These are phyloP conservation scores for Cercophora newfieldiana DNA, from an alignment of 495 filamentous ascomycete genomes.

Conservation along the genomic window DNA sequence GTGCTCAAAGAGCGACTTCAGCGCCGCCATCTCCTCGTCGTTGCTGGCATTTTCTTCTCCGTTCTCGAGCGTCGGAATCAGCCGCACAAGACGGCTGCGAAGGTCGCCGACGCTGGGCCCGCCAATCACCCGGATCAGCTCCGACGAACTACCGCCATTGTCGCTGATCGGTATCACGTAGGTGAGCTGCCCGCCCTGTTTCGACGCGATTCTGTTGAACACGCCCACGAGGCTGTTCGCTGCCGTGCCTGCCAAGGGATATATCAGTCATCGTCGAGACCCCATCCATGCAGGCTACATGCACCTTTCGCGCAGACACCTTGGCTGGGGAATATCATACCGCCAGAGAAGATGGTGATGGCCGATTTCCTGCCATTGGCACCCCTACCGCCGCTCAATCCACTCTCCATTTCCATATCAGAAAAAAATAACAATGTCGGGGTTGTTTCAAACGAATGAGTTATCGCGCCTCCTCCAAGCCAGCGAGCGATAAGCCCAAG, in stretches of 20 bases:
- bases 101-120: conserved; percentile 87
- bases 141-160: conserved; percentile 89
- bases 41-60: conserved; percentile 47
- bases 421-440: not conserved
- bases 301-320: not conserved
- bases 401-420: not conserved
- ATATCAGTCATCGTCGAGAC: not conserved
- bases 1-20: conserved; percentile 83
- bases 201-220: conserved; percentile 72
- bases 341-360: conserved; percentile 37
- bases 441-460: not conserved
- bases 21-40: conserved; percentile 65
- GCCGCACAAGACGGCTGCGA: conserved; percentile 84
- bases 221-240: conserved; percentile 94
- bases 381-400: not conserved
- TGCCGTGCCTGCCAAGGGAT: conserved; percentile 68
- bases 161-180: conserved; percentile 94
- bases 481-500: not conserved
- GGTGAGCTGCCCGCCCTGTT: conserved; percentile 66
- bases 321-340: conserved; percentile 11
- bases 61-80: conserved; percentile 62
- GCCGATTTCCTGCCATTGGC: conserved; percentile 19
- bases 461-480: not conserved
- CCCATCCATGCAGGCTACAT: not conserved
- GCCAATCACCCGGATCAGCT: conserved; percentile 89